phyloP scores from a whole-genome alignment of 1,139 yeast genomes.

The Yamadazyma songkhlaensis region DNA sequence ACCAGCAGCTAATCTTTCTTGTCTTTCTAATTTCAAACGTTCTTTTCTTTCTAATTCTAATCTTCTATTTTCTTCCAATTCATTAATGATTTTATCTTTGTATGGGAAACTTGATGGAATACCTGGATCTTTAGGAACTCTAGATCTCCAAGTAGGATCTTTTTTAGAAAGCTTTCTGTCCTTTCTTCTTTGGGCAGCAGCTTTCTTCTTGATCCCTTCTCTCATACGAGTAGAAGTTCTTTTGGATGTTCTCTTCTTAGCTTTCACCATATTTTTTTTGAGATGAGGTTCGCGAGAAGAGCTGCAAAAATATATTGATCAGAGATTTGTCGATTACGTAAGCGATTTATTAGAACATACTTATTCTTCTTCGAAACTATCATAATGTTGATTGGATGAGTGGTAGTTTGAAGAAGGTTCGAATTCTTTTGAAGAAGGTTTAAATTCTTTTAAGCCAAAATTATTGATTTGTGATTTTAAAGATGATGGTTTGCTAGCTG shows the following conservation, averaged over 20 bases:
- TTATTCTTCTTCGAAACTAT: too few relatives aligned
- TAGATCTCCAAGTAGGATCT: slow-evolving; percentile 91
- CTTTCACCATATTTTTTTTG: slow-evolving; percentile 34
- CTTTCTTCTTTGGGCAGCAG: slow-evolving; percentile 87
- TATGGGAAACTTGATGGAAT: slow-evolving; percentile 95
- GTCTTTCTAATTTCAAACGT: slow-evolving; percentile 42
- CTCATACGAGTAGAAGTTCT: slow-evolving; percentile 89
- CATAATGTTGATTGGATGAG: too few relatives aligned
- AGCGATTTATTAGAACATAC: too few relatives aligned
- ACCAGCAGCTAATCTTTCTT: slow-evolving; percentile 45
- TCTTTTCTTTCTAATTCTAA: slow-evolving; percentile 61
- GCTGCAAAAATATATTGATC: slow-evolving; percentile 1
- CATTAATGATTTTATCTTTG: slow-evolving; percentile 76
- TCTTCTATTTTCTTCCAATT: slow-evolving; percentile 73
- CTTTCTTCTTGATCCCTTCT: slow-evolving; percentile 94
- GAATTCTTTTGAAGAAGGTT: too few relatives aligned
- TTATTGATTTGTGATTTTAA: not conserved
- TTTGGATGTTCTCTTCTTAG: slow-evolving; percentile 73
- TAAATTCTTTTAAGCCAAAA: not conserved
- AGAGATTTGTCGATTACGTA: too few relatives aligned
- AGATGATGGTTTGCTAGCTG: not conserved
- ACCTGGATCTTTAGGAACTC: slow-evolving; percentile 82
- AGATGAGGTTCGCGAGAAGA: slow-evolving; percentile 4
- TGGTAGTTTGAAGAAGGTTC: too few relatives aligned
- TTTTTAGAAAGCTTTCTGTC: slow-evolving; percentile 78